Evolutionary conservation across 2,329 filamentous ascomycete genomes (phyloP), one percentile per base, ranked within the genome.

Genomic region (Curvularia sp.): DNA sequence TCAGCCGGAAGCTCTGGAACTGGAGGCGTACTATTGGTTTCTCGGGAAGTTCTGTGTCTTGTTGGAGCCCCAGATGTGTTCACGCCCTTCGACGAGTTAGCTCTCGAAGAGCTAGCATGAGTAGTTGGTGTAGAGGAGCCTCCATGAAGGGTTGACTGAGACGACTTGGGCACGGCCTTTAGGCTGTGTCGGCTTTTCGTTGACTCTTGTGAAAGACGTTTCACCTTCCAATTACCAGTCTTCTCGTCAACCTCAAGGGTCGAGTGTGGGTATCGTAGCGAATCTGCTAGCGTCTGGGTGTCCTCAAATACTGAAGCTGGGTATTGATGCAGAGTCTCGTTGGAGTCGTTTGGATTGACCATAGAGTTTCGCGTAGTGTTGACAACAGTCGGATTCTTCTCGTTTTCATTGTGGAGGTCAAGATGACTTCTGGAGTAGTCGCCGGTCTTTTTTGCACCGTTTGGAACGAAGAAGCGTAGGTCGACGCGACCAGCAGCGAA

Each of bases 401-500:
- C 66, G 31, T 63, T 65, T 7, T 60, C 60, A 18, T 68, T 53
- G 15, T 63, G 62, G 30, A 75, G 48, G 24, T 66, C 62, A 54
- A 66, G 62, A 7, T 59, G 64, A 42, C 66, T 70, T 28, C 63
- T 61, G 13, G 63, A 58, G 55, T 76, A 76, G 30, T 71, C 72
- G 22, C 74, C 74, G 18, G 68, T 64, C 1, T 79, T 82, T 42
- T 83, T 84, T 70, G 87, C 86, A 48, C 89, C 89, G 70, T 95
- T 81, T 0, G 91, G 90, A 30, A 96, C 79, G 71, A 89, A 84
- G 80, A 96, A 96, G 39, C 90, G 86, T 58, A 84, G 82, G 73
- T 96, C 93, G 61, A 96, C 87, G 38, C 92, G 85, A 10, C 83
- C 77, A 13, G 90, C 65, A 0, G 88, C 83, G 77, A 90, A 94